Evolutionary conservation across 257 asterid species (phyloP).

Genomic region (Striga asiatica): DNA sequence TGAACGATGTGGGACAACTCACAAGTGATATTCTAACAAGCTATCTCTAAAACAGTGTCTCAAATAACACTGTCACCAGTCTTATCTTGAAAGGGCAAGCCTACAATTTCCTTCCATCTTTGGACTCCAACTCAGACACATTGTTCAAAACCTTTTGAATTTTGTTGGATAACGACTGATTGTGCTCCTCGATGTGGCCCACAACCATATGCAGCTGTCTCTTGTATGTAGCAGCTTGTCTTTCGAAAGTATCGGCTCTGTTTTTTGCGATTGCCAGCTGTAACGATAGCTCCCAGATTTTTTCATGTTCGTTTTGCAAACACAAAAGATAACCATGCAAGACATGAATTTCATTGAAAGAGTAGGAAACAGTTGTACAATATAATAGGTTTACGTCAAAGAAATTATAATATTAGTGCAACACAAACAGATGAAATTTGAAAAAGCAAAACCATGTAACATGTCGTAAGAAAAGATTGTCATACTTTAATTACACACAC

Average conservation of each 20-base stretch:
- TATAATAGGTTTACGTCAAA: too few relatives aligned
- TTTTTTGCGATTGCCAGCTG: slow-evolving; percentile 74
- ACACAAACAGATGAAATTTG: too few relatives aligned
- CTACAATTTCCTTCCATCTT: slow-evolving; percentile 21
- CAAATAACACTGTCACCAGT: not conserved
- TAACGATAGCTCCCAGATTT: slow-evolving; percentile 73
- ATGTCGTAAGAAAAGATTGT: too few relatives aligned
- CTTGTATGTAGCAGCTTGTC: slow-evolving; percentile 58
- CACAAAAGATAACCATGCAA: slow-evolving; percentile 6
- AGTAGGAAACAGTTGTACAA: too few relatives aligned
- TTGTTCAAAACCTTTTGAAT: slow-evolving; percentile 48
- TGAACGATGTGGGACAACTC: too few relatives aligned
- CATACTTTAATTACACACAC: too few relatives aligned
- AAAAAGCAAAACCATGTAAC: too few relatives aligned
- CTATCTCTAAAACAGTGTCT: slow-evolving; percentile 19
- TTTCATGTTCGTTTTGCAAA: slow-evolving; percentile 78
- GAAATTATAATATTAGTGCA: too few relatives aligned
- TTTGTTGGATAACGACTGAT: slow-evolving; percentile 61
- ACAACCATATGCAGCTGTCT: slow-evolving; percentile 71
- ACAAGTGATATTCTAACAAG: too few relatives aligned
- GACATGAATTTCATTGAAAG: not conserved
- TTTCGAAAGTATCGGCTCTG: slow-evolving; percentile 58
- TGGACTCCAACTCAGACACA: slow-evolving; percentile 57
- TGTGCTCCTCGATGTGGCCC: slow-evolving; percentile 81
- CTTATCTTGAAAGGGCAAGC: not conserved